These are phyloP conservation scores for Sesbania bispinosa DNA, from an alignment of 306 rosid species.

Conservation along the genomic window DNA sequence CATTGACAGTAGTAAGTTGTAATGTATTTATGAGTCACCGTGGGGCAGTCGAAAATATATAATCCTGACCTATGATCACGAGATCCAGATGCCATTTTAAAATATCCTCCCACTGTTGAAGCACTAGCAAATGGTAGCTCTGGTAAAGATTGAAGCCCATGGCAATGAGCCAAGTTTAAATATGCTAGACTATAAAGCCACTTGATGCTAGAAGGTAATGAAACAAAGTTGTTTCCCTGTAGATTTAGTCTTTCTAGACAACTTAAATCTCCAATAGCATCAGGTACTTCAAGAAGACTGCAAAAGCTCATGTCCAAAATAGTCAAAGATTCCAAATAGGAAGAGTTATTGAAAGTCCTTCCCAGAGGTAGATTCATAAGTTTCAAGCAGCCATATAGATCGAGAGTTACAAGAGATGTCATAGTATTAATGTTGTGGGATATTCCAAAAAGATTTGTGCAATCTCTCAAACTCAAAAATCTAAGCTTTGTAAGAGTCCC, in stretches of 20 bases:
- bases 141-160: not conserved
- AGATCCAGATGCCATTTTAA: not conserved
- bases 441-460: not conserved
- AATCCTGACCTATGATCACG: slow-evolving; percentile 2
- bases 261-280: not conserved
- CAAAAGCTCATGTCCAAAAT: not conserved
- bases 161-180: not conserved
- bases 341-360: not conserved
- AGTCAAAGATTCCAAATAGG: not conserved
- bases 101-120: not conserved
- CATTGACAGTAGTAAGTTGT: too few species aligned
- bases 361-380: not conserved
- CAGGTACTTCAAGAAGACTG: not conserved
- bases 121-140: not conserved
- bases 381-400: not conserved
- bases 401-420: not conserved
- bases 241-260: slow-evolving; percentile 14
- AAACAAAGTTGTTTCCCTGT: not conserved
- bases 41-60: slow-evolving; percentile 2
- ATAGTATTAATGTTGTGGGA: not conserved
- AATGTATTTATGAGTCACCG: too few species aligned
- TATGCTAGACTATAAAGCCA: not conserved
- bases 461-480: not conserved
- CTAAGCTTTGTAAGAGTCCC: not conserved
- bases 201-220: not conserved